Conservation (phyloP, 1,284 basidiomycete genomes). For the Butyriboletus appendiculatus region DNA sequence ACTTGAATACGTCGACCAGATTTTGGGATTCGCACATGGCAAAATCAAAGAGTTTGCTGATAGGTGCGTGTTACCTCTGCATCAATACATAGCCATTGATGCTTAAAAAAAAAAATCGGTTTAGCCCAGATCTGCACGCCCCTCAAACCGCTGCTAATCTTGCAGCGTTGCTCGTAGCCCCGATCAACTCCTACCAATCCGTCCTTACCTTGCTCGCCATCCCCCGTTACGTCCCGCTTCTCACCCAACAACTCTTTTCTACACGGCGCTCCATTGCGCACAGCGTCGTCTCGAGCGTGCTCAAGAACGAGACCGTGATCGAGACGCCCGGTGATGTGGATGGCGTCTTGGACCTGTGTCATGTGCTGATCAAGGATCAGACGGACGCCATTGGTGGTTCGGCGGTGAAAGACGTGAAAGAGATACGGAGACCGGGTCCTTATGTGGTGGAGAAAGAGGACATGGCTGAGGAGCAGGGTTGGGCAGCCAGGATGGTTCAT, state of each 20-base stretch:
- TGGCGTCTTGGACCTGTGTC: conserved; percentile 88
- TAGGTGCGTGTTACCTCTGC: conserved; percentile 48
- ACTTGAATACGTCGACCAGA: conserved; percentile 94
- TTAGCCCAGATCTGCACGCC: conserved; percentile 83
- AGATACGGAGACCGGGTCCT: conserved; percentile 56
- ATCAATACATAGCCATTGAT: too few species aligned
- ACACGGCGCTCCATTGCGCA: conserved; percentile 90
- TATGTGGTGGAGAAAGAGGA: conserved; percentile 76
- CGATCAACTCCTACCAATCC: conserved; percentile 93
- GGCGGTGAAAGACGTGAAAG: conserved; percentile 43
- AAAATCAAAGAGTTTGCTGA: conserved; percentile 86
- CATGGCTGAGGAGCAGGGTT: conserved; percentile 95
- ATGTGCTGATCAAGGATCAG: conserved; percentile 89
- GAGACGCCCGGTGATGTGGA: conserved; percentile 90
- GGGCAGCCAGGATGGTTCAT: conserved; percentile 96
- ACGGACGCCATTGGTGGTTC: conserved; percentile 57
- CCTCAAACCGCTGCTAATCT: conserved; percentile 87
- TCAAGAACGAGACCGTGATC: conserved; percentile 94
- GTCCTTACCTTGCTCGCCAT: conserved; percentile 92
- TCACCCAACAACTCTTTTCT: conserved; percentile 83
- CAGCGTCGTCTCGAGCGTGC: conserved; percentile 86
- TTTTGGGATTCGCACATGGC: conserved; percentile 81
- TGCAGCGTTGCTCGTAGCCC: conserved; percentile 85
- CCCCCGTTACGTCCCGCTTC: conserved; percentile 81
- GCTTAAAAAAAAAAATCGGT: too few species aligned